phyloP scores from a whole-genome alignment of 2,329 filamentous ascomycete genomes.

The Byssothecium circinans region DNA sequence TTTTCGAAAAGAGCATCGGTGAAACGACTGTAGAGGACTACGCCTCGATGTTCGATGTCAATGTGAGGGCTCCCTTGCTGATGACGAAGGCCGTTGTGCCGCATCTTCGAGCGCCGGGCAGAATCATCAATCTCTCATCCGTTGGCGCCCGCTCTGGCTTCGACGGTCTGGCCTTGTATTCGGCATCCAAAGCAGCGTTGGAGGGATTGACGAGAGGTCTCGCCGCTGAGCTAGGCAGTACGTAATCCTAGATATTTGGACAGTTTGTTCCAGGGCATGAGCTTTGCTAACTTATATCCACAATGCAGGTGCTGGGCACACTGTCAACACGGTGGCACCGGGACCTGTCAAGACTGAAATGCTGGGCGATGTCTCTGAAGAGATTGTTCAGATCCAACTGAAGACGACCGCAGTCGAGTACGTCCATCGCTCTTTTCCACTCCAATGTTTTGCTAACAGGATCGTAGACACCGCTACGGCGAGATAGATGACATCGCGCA shows the following conservation, averaged over 20 bases:
- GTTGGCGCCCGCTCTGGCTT: slow-evolving; percentile 55
- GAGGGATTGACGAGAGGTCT: slow-evolving; percentile 62
- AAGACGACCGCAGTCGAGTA: slow-evolving; percentile 53
- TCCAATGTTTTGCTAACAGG: too few relatives aligned
- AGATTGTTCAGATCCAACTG: slow-evolving; percentile 54
- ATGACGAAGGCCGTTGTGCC: slow-evolving; percentile 58
- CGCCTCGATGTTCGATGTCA: slow-evolving; percentile 58
- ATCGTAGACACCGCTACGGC: slow-evolving; percentile 2
- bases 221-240: slow-evolving; percentile 61
- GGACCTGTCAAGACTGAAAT: slow-evolving; percentile 63
- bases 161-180: slow-evolving; percentile 54
- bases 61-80: slow-evolving; percentile 58
- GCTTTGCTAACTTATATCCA: not conserved
- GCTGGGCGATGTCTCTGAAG: slow-evolving; percentile 55
- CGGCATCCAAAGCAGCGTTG: slow-evolving; percentile 61
- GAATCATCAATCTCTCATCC: slow-evolving; percentile 63
- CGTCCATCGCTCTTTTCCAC: not conserved
- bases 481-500: slow-evolving; percentile 56
- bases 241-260: not conserved
- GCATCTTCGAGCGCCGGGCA: slow-evolving; percentile 50
- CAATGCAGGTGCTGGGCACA: not conserved
- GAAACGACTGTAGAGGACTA: slow-evolving; percentile 53
- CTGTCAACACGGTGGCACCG: slow-evolving; percentile 63
- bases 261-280: not conserved
- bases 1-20: slow-evolving; percentile 27